Conservation (phyloP, 192 early-diverging fungal genomes). For the Backusella australiensis region DNA sequence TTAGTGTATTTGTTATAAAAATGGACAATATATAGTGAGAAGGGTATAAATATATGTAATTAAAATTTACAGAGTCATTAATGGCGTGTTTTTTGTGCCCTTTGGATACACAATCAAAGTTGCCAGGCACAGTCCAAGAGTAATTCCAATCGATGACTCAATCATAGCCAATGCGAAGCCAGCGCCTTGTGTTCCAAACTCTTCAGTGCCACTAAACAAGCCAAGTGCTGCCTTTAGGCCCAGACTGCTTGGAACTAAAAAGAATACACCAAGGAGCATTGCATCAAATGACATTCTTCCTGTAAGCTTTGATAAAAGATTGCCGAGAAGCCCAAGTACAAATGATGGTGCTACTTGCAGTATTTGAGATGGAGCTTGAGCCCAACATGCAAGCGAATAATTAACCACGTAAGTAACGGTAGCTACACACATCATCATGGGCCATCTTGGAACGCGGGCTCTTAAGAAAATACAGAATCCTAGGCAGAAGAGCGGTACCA, state of each 20-base stretch:
- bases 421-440: conserved; percentile 65
- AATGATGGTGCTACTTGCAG: conserved; percentile 70
- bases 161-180: conserved; percentile 51
- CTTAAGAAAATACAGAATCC: conserved; percentile 44
- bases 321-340: conserved; percentile 74
- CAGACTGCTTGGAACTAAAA: conserved; percentile 30
- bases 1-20: background rate
- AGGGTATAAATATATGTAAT: background rate
- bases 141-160: conserved; percentile 43
- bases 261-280: conserved; percentile 71
- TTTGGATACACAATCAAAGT: conserved; percentile 60
- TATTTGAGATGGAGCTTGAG: conserved; percentile 51
- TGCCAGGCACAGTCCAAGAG: conserved; percentile 64
- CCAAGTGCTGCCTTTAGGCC: conserved; percentile 34
- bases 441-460: conserved; percentile 61
- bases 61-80: conserved; percentile 26
- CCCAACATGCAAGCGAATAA: conserved; percentile 51
- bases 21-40: background rate
- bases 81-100: conserved; percentile 42
- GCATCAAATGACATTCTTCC: conserved; percentile 75
- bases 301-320: conserved; percentile 77
- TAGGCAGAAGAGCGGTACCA: conserved; percentile 47
- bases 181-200: conserved; percentile 32
- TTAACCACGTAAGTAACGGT: conserved; percentile 66
- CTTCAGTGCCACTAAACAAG: conserved; percentile 10